Evolutionary conservation across 1,284 basidiomycete species (phyloP).

Genomic region (Ganoderma resinaceum): DNA sequence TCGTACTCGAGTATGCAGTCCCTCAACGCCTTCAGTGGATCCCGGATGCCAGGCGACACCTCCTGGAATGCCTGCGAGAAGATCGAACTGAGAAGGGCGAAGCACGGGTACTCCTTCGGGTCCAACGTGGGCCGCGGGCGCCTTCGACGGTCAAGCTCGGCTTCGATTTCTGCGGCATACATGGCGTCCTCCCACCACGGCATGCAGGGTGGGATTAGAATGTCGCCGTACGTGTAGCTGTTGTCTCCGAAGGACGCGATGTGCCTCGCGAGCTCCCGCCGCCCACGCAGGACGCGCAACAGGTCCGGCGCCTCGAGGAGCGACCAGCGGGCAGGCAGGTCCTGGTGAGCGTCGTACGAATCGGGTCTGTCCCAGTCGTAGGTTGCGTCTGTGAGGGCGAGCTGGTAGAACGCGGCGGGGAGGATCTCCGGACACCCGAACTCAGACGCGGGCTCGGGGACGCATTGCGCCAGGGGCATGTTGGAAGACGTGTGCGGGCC

Average conservation of each 20-base stretch:
- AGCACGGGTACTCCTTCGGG: not conserved
- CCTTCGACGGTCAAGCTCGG: too few species aligned
- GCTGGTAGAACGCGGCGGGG: conserved; percentile 70
- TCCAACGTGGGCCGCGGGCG: too few species aligned
- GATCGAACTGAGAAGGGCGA: not conserved
- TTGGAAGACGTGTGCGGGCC: not conserved
- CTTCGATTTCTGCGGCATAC: not conserved
- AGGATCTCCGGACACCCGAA: conserved; percentile 52
- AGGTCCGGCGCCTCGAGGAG: not conserved
- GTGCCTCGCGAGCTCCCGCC: not conserved
- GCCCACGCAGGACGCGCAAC: not conserved
- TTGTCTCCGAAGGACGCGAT: not conserved
- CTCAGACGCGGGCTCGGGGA: conserved; percentile 29
- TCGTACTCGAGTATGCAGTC: not conserved
- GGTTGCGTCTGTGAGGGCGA: conserved; percentile 35
- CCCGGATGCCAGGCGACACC: not conserved
- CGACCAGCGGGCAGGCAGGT: not conserved
- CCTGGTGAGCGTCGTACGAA: not conserved
- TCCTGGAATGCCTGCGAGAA: not conserved
- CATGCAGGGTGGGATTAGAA: not conserved
- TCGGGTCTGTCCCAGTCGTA: conserved; percentile 11
- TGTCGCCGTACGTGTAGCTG: not conserved
- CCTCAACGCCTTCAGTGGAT: not conserved
- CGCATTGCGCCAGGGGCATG: not conserved
- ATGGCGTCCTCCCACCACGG: not conserved